phyloP scores from a whole-genome alignment of 1,284 basidiomycete species.

The Melampsora occidentalis region DNA sequence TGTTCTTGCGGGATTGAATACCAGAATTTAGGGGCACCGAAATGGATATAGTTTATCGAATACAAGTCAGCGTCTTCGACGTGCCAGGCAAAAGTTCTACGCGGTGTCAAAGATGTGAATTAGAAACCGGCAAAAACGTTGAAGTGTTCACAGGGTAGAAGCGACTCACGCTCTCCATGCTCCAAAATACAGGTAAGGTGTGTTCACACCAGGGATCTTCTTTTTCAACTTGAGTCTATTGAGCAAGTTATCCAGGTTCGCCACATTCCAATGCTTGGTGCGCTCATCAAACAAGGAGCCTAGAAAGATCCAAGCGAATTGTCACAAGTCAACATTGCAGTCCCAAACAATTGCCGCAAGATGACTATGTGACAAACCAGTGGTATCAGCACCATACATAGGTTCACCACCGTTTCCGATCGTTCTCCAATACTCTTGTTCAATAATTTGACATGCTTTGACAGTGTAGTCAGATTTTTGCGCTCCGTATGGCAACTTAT shows the following conservation, averaged over 20 bases:
- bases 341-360: neutral
- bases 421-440: constrained; percentile 87
- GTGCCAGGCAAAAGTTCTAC: constrained; percentile 76
- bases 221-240: constrained; percentile 70
- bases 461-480: constrained; percentile 71
- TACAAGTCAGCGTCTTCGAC: constrained; percentile 86
- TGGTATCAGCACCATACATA: constrained; percentile 95
- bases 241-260: constrained; percentile 78
- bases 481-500: constrained; percentile 73
- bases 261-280: constrained; percentile 88
- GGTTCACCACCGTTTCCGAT: constrained; percentile 80
- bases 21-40: constrained; percentile 94
- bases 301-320: constrained; percentile 44
- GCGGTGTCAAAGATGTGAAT: neutral
- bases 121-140: neutral
- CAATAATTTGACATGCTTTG: constrained; percentile 80
- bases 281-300: constrained; percentile 80
- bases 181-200: constrained; percentile 96
- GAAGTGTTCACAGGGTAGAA: constrained; percentile 46
- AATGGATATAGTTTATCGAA: constrained; percentile 99
- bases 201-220: constrained; percentile 85
- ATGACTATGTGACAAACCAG: constrained; percentile 60
- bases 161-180: constrained; percentile 87
- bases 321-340: constrained; percentile 46
- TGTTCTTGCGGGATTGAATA: constrained; percentile 88